A percentile compares a stretch with the other conserved stretches of the same genome.
Evolutionary conservation across 495 filamentous ascomycete genomes (phyloP).

Genomic region (Sphaerosporella brunnea): DNA sequence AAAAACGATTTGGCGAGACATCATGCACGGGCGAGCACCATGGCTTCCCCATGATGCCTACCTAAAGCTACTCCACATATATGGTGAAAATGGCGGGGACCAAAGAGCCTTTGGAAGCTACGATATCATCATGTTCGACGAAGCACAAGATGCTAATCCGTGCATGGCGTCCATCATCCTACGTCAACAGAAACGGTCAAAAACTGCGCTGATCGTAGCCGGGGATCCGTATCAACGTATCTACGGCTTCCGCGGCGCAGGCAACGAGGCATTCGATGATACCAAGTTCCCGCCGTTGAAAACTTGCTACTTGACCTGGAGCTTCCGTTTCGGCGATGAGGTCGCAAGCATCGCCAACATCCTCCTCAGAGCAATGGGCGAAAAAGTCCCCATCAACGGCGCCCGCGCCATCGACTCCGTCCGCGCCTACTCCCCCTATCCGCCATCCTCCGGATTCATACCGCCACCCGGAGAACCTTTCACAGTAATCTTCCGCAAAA

Average conservation of each 20-base stretch:
- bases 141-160: constrained; percentile 19
- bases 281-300: constrained; percentile 7
- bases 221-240: constrained; percentile 23
- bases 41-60: constrained; percentile 20
- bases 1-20: constrained; percentile 10
- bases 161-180: constrained; percentile 14
- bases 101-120: constrained; percentile 10
- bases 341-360: constrained; percentile 19
- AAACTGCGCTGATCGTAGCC: constrained; percentile 10
- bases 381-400: constrained; percentile 13
- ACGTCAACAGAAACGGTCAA: constrained; percentile 7
- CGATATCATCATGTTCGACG: constrained; percentile 17
- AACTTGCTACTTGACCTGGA: constrained; percentile 14
- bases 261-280: constrained; percentile 15
- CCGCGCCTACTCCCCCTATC: neutral
- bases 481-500: constrained; percentile 18
- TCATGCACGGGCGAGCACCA: constrained; percentile 4
- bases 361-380: constrained; percentile 12
- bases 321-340: constrained; percentile 19
- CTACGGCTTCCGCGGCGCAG: constrained; percentile 17
- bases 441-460: neutral
- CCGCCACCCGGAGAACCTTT: neutral
- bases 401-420: constrained; percentile 9
- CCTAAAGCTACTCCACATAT: constrained; percentile 14
- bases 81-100: constrained; percentile 7